Evolutionary conservation across 257 asterid species (phyloP), one percentile per base, ranked within the genome.

Genomic region (Salvia rosmarinus): DNA sequence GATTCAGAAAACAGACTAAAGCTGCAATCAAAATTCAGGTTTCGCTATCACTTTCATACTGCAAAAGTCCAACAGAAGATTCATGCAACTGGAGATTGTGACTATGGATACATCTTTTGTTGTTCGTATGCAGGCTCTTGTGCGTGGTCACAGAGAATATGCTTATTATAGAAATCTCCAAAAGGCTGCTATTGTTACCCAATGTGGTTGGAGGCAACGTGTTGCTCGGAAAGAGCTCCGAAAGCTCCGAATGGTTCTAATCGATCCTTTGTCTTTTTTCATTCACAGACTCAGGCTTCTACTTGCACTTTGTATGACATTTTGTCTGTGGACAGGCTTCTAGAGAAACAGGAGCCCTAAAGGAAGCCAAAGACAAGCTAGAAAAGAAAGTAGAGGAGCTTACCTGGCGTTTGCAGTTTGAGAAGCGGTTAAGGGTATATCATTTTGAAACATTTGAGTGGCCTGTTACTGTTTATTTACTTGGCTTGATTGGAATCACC

Each of bases 371-470:
- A 81, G 97, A 92, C 82, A 92, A 88, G 89, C 84, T 92, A 49
- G 99, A 95, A 82, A 95, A 92, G 95, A 92, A 90, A 79, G 99
- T 95, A 51, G 99, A 95, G 84, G 99, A 95, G 81, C 97, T 95
- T 49, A 85, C 99, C 3, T 95, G 99, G 99, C 90, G 99, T 73
- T 69, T 95, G 85, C 99, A 92, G 84, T 86, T 95, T 73, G 98
- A 95, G 89, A 95, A 90, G 84, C 83, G 96, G 73, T 70, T 95
- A 42, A 90, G 98, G 95, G 99, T 95, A 64, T 82, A n/a, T 30
- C 28, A 37, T 57, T 77, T 57, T 51, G 61, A n/a, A n/a, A n/a
- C n/a, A n/a, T n/a, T n/a, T n/a, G n/a, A n/a, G n/a, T n/a, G n/a
- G n/a, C n/a, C n/a, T n/a, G n/a, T n/a, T n/a, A n/a, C n/a, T n/a